Percentiles rank a stretch among this genome's conserved stretches.
phyloP scores from a whole-genome alignment of 2,329 filamentous ascomycete species.

The Penicillium frequentans region DNA sequence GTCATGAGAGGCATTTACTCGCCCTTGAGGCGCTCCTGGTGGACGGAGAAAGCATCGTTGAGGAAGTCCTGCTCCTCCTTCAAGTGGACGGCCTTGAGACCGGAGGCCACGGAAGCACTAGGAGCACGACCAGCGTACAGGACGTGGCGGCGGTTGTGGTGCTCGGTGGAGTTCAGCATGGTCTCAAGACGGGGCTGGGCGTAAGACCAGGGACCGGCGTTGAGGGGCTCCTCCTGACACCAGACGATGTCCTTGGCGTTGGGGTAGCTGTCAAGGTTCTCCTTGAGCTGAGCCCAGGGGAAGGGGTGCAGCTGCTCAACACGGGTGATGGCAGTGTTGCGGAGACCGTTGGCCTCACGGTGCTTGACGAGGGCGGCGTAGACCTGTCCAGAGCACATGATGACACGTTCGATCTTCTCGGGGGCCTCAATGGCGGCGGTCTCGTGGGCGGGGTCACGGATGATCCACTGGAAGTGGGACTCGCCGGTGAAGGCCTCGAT shows the following conservation, averaged over 20 bases:
- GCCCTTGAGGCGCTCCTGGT: constrained; percentile 67
- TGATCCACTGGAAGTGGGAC: constrained; percentile 95
- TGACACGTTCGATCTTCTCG: constrained; percentile 88
- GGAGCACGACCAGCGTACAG: constrained; percentile 96
- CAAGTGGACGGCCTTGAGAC: constrained; percentile 80
- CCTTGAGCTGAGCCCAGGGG: constrained; percentile 94
- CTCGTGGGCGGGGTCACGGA: constrained; percentile 83
- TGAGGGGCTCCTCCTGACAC: constrained; percentile 96
- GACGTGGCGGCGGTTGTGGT: constrained; percentile 91
- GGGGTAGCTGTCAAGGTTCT: constrained; percentile 95
- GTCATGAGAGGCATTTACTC: constrained; percentile 46
- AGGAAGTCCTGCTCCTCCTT: constrained; percentile 91
- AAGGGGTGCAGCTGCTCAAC: constrained; percentile 98
- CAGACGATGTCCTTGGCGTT: constrained; percentile 98
- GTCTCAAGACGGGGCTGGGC: constrained; percentile 98
- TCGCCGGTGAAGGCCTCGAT: constrained; percentile 90
- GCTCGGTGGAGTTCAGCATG: constrained; percentile 84
- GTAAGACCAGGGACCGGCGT: constrained; percentile 95
- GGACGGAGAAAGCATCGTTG: constrained; percentile 61
- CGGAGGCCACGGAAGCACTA: constrained; percentile 90
- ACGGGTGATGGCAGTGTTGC: constrained; percentile 89
- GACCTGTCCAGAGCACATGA: constrained; percentile 93
- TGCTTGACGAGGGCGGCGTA: constrained; percentile 89
- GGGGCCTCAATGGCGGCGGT: constrained; percentile 69
- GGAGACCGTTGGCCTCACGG: constrained; percentile 80